Evolutionary conservation across 257 asterid species (phyloP).

Genomic region (Ballota nigra): DNA sequence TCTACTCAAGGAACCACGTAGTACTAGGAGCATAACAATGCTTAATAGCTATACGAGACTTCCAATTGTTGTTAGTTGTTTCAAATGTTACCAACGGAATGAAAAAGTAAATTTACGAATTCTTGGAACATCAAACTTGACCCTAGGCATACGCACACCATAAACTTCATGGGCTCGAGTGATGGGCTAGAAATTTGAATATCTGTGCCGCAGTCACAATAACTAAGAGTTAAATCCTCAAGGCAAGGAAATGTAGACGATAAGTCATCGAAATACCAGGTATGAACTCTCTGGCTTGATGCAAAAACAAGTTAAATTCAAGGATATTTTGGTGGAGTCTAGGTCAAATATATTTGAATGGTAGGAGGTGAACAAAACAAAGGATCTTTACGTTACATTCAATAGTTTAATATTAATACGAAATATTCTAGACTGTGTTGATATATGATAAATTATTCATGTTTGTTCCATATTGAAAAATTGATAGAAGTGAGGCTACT

Average conservation of each 20-base stretch:
- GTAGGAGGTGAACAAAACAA: not conserved
- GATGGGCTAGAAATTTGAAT: not conserved
- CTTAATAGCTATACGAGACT: no score
- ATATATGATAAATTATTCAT: no score
- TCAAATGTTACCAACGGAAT: not conserved
- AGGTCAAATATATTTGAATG: not conserved
- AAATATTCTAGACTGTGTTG: no score
- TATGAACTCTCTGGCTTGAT: not conserved
- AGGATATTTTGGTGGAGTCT: not conserved
- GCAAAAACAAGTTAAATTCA: not conserved
- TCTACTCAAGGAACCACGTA: no score
- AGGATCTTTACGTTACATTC: conserved; percentile 24
- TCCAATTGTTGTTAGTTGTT: no score
- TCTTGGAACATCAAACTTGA: conserved; percentile 12
- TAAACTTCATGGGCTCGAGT: not conserved
- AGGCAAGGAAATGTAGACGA: conserved; percentile 7
- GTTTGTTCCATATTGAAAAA: no score
- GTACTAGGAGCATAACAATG: no score
- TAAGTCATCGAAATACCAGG: not conserved
- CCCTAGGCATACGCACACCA: not conserved
- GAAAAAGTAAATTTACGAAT: not conserved
- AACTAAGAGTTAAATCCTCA: not conserved
- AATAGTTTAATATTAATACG: conserved; percentile 18
- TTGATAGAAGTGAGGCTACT: no score
- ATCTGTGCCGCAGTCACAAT: not conserved